Base-by-base conservation (phyloP, 2,329 filamentous ascomycete species). In the Gaeumannomyces tritici region DNA sequence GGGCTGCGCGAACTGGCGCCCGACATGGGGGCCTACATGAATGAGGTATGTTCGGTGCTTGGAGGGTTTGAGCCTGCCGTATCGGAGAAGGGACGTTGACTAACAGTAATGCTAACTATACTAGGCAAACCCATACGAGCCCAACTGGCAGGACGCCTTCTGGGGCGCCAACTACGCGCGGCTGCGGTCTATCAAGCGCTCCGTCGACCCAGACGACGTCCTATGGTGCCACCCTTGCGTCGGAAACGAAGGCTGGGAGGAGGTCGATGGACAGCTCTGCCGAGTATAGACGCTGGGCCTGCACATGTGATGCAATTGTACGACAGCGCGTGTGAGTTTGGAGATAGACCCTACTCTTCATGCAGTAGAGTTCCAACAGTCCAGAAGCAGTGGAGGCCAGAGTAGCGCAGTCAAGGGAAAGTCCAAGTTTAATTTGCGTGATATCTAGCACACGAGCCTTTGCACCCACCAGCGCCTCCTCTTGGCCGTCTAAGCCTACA, bases 191-290 rank as follows among this genome's bases (percentile, higher is more conserved):
- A 73, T 77, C 61, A 78, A 78, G 66, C 64, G 67, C 26, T 62
- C 65, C 0, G 66, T 75, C 18, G 75, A 78, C 63, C 75, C 75
- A 0, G 67, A 67, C 2, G 74, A 76, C 66, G 70, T 78, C 12
- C 72, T 78, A 61, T 75, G 74, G 66, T 76, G 74, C 67, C 69
- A 70, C 55, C 69, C 73, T 21, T 76, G 74, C 62, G 74, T 76
- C 8, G 73, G 74, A 6, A 72, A 67, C 61, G 70, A 72, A 61
- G 51, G 67, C 15, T 73, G 71, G 68, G n/a, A 62, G 27, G 64
- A 68, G 62, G 63, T 66, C 2, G 65, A 51, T 5, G 59, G 60
- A 26, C 47, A 55, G 57, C 62, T 69, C 26, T 69, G 66, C 58
- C 62, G 63, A 24, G 65, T 68, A 24, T 61, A 69, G 56, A 24